Percentiles rank a stretch among this genome's conserved stretches.
These are phyloP conservation scores for Populus deltoides DNA, from an alignment of 345 rosid species.

Conservation along the genomic window DNA sequence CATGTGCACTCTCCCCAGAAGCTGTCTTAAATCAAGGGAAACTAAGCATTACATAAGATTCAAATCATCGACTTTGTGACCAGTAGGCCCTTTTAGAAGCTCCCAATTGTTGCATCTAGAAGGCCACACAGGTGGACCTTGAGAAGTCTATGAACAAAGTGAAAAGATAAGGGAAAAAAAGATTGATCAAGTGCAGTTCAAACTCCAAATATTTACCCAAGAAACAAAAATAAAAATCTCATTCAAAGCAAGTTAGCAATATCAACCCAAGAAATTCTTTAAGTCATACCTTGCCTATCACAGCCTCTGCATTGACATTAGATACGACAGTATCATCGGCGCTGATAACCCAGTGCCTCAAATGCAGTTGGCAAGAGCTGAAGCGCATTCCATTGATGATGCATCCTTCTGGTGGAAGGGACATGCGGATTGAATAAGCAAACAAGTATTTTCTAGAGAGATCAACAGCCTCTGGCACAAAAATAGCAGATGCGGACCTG, in stretches of 20 bases:
- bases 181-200: background rate
- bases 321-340: conserved; percentile 45
- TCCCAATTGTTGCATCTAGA: background rate
- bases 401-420: conserved; percentile 75
- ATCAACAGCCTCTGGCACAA: conserved; percentile 60
- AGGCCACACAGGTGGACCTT: background rate
- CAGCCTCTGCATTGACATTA: conserved; percentile 53
- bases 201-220: background rate
- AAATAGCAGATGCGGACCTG: conserved; percentile 83
- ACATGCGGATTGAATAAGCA: conserved; percentile 82
- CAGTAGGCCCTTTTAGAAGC: background rate
- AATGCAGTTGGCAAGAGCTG: conserved; percentile 61
- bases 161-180: background rate
- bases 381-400: conserved; percentile 47
- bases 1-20: background rate
- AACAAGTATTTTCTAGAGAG: conserved; percentile 39
- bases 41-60: background rate
- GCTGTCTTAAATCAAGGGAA: background rate
- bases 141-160: background rate
- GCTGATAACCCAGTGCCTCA: conserved; percentile 69
- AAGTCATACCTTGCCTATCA: conserved; percentile 59
- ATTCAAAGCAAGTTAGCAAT: background rate
- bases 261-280: background rate
- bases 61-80: background rate
- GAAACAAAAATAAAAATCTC: background rate